Evolutionary conservation across 1,284 basidiomycete species (phyloP).

Genomic region (Ganoderma boninense): DNA sequence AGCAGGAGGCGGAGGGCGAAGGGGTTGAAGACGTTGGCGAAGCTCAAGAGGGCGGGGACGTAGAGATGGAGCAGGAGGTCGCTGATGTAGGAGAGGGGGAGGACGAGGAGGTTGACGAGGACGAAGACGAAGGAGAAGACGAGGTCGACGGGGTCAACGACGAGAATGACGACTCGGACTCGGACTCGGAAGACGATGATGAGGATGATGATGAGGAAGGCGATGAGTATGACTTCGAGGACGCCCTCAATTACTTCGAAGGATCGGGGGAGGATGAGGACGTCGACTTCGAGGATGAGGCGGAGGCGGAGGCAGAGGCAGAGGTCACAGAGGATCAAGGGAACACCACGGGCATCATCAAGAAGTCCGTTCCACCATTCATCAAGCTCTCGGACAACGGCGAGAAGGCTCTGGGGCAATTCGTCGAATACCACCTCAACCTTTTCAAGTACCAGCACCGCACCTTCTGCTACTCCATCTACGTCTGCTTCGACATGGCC

Average conservation of each 20-base stretch:
- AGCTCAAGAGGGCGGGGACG: neutral
- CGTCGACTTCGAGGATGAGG: neutral
- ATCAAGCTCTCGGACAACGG: constrained; percentile 1
- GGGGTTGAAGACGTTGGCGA: neutral
- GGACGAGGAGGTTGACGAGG: neutral
- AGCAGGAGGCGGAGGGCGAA: neutral
- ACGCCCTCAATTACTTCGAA: neutral
- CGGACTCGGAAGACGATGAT: neutral
- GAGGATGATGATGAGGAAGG: neutral
- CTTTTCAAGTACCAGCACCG: constrained; percentile 16
- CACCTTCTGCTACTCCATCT: constrained; percentile 5
- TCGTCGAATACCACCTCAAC: constrained; percentile 5
- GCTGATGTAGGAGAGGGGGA: no score
- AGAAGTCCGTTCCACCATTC: constrained; percentile 3
- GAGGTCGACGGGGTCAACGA: neutral
- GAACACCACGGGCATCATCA: neutral
- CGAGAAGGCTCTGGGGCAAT: neutral
- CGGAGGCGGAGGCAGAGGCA: neutral
- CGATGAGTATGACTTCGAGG: neutral
- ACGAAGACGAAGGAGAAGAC: neutral
- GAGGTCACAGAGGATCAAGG: neutral
- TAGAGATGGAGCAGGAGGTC: neutral
- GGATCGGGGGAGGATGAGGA: neutral
- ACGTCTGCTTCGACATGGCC: constrained; percentile 6
- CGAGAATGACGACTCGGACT: neutral